These are phyloP conservation scores for Forsythia suspensa DNA, from an alignment of 257 asterid species.

Conservation along the genomic window DNA sequence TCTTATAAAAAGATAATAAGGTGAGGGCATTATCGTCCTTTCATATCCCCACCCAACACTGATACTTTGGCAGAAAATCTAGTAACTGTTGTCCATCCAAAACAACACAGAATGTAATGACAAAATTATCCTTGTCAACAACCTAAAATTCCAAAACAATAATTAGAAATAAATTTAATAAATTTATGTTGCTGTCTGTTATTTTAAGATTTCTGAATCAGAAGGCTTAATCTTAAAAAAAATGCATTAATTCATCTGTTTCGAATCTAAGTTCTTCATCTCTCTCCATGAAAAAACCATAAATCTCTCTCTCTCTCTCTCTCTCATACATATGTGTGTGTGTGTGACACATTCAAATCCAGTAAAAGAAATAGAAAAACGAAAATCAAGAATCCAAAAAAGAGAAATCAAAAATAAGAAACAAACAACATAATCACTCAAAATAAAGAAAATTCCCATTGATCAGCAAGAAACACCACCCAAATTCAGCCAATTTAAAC, in stretches of 20 bases:
- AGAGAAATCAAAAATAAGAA: background rate
- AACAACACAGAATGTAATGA: conserved; percentile 19
- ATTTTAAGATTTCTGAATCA: background rate
- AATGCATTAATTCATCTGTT: conserved; percentile 7
- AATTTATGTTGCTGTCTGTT: background rate
- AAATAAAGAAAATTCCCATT: conserved; percentile 20
- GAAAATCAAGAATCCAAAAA: background rate
- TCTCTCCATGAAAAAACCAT: too few species aligned
- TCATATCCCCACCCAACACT: conserved; percentile 24
- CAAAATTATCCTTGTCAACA: conserved; percentile 39
- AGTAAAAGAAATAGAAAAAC: background rate
- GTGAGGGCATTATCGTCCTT: conserved; percentile 41
- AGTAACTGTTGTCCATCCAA: conserved; percentile 20
- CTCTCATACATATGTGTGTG: background rate
- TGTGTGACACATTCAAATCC: background rate
- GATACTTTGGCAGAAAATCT: conserved; percentile 8
- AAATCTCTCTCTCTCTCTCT: too few species aligned
- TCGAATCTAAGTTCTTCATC: background rate
- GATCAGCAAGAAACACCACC: conserved; percentile 33
- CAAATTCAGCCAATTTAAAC: conserved; percentile 8
- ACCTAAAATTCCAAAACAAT: conserved; percentile 25
- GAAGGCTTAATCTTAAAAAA: background rate
- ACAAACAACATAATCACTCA: background rate
- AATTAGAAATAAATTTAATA: conserved; percentile 9
- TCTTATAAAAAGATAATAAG: too few species aligned